phyloP scores from a whole-genome alignment of 1,284 basidiomycete species.

The Malassezia slooffiae region DNA sequence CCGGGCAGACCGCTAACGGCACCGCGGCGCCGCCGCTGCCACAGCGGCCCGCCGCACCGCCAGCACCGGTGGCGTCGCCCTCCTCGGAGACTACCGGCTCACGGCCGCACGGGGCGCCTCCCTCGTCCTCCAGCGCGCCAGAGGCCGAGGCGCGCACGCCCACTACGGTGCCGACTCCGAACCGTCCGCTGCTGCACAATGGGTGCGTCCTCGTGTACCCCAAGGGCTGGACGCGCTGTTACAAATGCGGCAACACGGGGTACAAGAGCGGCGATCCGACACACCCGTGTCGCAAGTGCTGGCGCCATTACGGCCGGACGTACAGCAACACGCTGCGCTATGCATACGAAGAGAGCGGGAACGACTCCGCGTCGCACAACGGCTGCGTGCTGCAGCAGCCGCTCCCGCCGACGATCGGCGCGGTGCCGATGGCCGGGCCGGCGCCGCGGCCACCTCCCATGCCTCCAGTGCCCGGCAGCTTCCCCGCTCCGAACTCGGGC shows the following conservation, averaged over 20 bases:
- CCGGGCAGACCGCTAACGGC: too few relatives aligned
- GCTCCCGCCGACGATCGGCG: background rate
- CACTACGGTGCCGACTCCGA: background rate
- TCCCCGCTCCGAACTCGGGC: too few relatives aligned
- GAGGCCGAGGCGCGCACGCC: background rate
- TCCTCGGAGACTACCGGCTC: too few relatives aligned
- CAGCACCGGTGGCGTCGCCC: too few relatives aligned
- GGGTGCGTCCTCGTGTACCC: conserved; percentile 15
- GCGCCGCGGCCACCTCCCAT: too few relatives aligned
- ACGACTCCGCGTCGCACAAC: background rate
- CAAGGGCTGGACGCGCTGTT: background rate
- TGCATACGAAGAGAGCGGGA: conserved; percentile 6
- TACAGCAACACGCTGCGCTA: conserved; percentile 4
- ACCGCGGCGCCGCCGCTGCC: too few relatives aligned
- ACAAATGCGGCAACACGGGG: conserved; percentile 13
- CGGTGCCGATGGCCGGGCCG: background rate
- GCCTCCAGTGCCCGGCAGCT: too few relatives aligned
- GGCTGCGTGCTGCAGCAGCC: conserved; percentile 1
- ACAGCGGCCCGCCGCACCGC: too few relatives aligned
- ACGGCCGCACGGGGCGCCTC: background rate
- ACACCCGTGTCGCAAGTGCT: conserved; percentile 10
- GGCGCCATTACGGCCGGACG: conserved; percentile 11
- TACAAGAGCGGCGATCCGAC: conserved; percentile 8
- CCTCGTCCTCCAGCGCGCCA: background rate
- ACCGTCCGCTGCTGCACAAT: conserved; percentile 11